Evolutionary conservation across 805 yeast genomes (phyloP).

Genomic region (Cyberlindnera subsufficiens): DNA sequence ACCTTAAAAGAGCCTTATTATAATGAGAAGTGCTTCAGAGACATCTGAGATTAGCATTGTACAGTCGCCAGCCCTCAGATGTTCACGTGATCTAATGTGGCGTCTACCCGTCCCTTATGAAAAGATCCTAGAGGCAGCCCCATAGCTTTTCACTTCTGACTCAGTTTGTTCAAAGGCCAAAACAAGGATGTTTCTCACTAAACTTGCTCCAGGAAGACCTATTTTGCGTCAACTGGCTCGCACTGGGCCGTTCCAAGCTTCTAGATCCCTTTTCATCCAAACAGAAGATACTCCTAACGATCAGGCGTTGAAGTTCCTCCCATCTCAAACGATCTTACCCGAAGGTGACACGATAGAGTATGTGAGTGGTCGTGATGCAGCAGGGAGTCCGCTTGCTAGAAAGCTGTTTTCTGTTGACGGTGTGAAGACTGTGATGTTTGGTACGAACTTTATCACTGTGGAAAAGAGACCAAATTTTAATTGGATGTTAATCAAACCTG

Average conservation of each 20-base stretch:
- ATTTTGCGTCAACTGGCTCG: not conserved
- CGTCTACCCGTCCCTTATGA: no score
- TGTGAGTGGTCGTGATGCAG: constrained; percentile 69
- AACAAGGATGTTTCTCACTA: no score
- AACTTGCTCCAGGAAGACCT: not conserved
- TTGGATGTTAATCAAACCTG: constrained; percentile 63
- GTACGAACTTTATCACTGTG: constrained; percentile 77
- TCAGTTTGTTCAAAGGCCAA: no score
- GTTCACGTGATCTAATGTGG: not conserved
- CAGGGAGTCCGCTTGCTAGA: constrained; percentile 69
- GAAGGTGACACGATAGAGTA: constrained; percentile 65
- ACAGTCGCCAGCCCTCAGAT: not conserved
- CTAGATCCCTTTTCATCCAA: constrained; percentile 52
- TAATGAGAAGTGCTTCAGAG: no score
- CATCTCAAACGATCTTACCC: constrained; percentile 64
- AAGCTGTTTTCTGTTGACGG: constrained; percentile 75
- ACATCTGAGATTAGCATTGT: no score
- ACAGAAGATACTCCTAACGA: constrained; percentile 85
- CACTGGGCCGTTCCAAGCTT: not conserved
- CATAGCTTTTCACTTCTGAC: no score
- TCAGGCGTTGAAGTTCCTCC: constrained; percentile 78
- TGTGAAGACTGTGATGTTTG: constrained; percentile 69
- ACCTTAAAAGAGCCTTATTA: no score
- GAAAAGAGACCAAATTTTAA: constrained; percentile 47
- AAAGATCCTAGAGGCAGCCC: no score